Conservation (phyloP, 73 alveolate species). For the Tetrahymena elliotti region DNA sequence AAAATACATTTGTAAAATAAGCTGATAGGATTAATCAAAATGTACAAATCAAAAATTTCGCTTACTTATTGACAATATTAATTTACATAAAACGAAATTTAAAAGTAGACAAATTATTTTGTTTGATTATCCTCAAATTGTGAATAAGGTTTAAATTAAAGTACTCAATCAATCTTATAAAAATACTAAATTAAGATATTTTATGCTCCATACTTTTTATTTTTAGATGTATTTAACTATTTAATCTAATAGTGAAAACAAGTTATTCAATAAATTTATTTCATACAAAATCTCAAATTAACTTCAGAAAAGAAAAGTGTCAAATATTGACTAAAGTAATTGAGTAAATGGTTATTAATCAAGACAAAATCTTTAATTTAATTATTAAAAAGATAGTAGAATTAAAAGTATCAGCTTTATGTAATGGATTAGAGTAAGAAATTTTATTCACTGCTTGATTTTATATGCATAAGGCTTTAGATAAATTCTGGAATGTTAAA, state of each 20-base stretch:
- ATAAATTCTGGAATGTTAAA: not conserved
- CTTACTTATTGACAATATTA: not conserved
- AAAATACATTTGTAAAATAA: not conserved
- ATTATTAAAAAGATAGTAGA: not conserved
- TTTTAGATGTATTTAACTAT: not conserved
- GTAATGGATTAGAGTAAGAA: not conserved
- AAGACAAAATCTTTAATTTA: not conserved
- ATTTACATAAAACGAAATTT: not conserved
- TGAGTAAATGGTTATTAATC: too few relatives aligned
- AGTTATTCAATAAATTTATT: too few relatives aligned
- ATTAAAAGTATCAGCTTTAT: not conserved
- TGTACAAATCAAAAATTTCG: not conserved
- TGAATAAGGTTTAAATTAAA: not conserved
- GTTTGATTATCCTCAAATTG: not conserved
- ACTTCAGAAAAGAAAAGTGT: not conserved
- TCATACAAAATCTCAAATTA: not conserved
- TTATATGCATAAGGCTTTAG: not conserved
- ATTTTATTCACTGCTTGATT: not conserved
- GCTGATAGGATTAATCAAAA: not conserved
- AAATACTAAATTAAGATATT: not conserved
- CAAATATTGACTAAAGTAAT: not conserved
- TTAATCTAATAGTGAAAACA: too few relatives aligned
- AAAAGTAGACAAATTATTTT: not conserved
- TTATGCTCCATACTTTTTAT: too few relatives aligned
- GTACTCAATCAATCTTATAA: too few relatives aligned